A percentile compares a stretch with the other conserved stretches of the same genome.
These are phyloP conservation scores for Ilex aquifolium DNA, from an alignment of 257 asterid species.

Conservation along the genomic window DNA sequence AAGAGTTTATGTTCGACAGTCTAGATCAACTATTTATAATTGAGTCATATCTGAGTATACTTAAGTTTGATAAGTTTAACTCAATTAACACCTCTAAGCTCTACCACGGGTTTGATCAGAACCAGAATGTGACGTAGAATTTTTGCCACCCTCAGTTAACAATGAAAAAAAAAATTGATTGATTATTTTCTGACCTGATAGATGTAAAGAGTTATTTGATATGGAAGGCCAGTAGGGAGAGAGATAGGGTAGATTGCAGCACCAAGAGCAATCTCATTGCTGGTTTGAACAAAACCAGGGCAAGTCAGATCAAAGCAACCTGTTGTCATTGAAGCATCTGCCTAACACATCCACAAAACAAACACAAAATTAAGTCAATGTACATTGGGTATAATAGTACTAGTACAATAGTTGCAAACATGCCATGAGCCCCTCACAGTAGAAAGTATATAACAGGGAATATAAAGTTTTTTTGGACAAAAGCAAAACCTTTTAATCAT, in stretches of 20 bases:
- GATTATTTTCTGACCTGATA: constrained; percentile 28
- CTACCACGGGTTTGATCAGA: no score
- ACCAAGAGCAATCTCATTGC: constrained; percentile 57
- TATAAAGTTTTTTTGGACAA: no score
- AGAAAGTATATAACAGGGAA: no score
- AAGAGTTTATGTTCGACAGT: no score
- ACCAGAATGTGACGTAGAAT: background rate
- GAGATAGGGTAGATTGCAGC: constrained; percentile 63
- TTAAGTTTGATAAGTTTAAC: no score
- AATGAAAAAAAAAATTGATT: background rate
- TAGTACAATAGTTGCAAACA: no score
- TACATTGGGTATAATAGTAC: background rate
- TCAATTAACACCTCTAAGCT: no score
- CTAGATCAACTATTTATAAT: no score
- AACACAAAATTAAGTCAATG: background rate
- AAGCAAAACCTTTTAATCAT: no score
- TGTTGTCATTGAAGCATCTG: constrained; percentile 41
- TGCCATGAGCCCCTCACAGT: no score
- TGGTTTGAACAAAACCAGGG: constrained; percentile 69
- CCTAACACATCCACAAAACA: constrained; percentile 21
- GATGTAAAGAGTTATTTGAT: constrained; percentile 40
- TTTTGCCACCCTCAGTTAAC: background rate
- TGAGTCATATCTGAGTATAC: no score
- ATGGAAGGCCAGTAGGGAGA: constrained; percentile 40
- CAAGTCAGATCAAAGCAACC: constrained; percentile 70